Base-by-base conservation (phyloP, 805 yeast species). In the Zygosaccharomyces bailii region DNA sequence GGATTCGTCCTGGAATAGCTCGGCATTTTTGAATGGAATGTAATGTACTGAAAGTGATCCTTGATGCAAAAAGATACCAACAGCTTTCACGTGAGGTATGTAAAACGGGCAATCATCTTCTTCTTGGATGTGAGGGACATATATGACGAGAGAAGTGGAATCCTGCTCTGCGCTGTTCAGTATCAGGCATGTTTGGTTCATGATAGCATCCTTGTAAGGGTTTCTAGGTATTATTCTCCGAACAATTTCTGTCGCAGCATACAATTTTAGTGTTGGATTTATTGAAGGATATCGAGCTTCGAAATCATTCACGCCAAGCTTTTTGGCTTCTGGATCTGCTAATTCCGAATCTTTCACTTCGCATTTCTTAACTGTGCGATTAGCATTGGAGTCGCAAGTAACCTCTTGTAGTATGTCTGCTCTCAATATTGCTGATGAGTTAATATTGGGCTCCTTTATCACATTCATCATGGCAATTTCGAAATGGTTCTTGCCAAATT, bases 141-240 rank as follows among this genome's bases (percentile, higher is more conserved):
- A 91, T 0, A 84, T 75, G 9, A 89, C 78, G 42, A 86, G 61
- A 1, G 79, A 70, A 2, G 80, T 65, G 23, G 71, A 65, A 3
- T 53, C 53, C 9, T 54, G 56, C 9, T 42, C 49, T 4, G 51
- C 40, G 42, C 65, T 50, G 20, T 57, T 54, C 60, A 74, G 66
- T 1, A 78, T 66, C 25, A 80, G 65, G 63, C 97, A 90, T 0
- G 96, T 84, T 64, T 91, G 98, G 60, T 86, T 86, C 49, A 89
- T 79, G 18, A 86, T 77, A 41, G 76, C 75, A 60, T 90, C 98
- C 56, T 86, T 84, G 59, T 78, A 80, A 0, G 96, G 96, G 57
- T 90, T 90, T 63, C 97, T 72, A 8, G 98, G 98, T n/a, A 90
- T 76, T 27, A 90, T 80, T 53, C 96, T 72, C 53, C 97, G 76